Evolutionary conservation across 192 early-diverging fungal genomes (phyloP), one percentile per base, ranked within the genome.

Genomic region (Backusella parvicylindrica): DNA sequence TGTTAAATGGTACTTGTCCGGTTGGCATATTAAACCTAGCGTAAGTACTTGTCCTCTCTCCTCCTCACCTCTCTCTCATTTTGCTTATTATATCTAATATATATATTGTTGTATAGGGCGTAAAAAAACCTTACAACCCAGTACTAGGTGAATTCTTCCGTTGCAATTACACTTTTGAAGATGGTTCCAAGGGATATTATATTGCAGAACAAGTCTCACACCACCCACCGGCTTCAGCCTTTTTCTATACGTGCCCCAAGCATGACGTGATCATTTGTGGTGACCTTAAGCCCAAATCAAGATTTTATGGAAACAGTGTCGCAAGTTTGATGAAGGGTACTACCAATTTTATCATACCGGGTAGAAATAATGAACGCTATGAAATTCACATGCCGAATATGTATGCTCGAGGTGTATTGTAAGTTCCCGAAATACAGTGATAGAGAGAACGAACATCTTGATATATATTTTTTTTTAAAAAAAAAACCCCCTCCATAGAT

Each of bases 121-220:
- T 98, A 6, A 93, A 95, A 74, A 98, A 98, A 79, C 95, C 97
- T 2, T 98, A 96, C 83, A 97, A 97, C 65, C 96, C 97, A 23
- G 89, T 96, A 23, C 86, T 98, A 33, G 96, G 96, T 38, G 97
- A 98, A 82, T 86, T 92, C 23, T 97, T 97, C 83, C 91, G 91
- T 26, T 94, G 93, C 56, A 82, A 87, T 70, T 97, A 90, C 86
- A 80, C 85, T 70, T 94, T 92, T 64, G 64, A 82, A 12, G 91
- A 95, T 78, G 81, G 80, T 2, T 87, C 93, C 37, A 83, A 89
- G 50, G 92, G 93, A 21, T 92, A 85, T 71, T 96, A 93, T 75
- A 76, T 97, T 7, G 86, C 93, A 13, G 97, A 98, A 82, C 97
- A 98, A 80, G 92, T 96, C 11, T 93, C 93, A 40, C 97, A 98